Conservation (phyloP, 805 yeast genomes). For the Metschnikowia matae region DNA sequence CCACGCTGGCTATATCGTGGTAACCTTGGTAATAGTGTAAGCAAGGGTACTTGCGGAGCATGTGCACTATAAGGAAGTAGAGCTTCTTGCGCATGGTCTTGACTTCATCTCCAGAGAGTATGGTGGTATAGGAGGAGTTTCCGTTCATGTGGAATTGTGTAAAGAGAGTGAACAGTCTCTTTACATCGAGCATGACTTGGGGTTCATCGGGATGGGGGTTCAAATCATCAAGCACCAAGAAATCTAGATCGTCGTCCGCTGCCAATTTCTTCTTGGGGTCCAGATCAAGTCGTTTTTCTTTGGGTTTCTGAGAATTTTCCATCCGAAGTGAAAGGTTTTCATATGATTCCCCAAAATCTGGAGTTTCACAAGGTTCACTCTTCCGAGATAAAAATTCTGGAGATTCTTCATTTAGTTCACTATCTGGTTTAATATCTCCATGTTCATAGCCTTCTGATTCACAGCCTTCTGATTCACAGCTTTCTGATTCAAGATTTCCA, state of each 20-base stretch:
- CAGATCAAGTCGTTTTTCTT: background rate
- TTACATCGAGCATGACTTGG: slow-evolving; percentile 77
- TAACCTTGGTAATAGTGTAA: slow-evolving; percentile 87
- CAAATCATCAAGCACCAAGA: slow-evolving; percentile 21
- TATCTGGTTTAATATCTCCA: too few relatives aligned
- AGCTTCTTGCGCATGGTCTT: slow-evolving; percentile 39
- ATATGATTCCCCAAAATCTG: background rate
- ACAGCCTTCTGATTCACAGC: too few relatives aligned
- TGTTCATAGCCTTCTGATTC: too few relatives aligned
- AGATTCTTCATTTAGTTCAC: background rate
- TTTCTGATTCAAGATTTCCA: too few relatives aligned
- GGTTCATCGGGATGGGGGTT: slow-evolving; percentile 64
- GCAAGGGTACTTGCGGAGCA: slow-evolving; percentile 58
- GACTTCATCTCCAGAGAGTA: slow-evolving; percentile 29
- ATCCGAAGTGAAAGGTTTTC: background rate
- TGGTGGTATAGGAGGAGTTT: slow-evolving; percentile 29
- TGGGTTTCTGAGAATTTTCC: background rate
- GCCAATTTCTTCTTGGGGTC: background rate
- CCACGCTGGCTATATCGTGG: slow-evolving; percentile 77
- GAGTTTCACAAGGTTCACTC: background rate
- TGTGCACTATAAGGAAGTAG: slow-evolving; percentile 42
- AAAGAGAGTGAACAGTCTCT: slow-evolving; percentile 55
- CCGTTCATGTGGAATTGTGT: slow-evolving; percentile 21
- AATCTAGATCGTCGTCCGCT: background rate
- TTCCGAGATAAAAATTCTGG: too few relatives aligned